Evolutionary conservation across 768 basidiomycete genomes (phyloP).

Genomic region (Russula ochroleuca): DNA sequence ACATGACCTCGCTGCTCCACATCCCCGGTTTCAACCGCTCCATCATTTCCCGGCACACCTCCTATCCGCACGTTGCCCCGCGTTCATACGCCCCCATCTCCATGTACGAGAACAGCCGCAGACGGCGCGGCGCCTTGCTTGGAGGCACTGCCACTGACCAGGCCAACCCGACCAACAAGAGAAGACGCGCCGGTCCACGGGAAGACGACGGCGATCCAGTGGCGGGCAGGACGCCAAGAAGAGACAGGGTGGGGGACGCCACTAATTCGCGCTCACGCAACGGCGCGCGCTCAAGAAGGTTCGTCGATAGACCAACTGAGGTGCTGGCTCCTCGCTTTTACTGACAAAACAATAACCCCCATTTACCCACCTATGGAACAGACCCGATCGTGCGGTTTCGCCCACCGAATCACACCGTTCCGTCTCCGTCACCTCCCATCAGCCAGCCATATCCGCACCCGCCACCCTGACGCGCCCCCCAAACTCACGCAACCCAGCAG

Average conservation of each 20-base stretch:
- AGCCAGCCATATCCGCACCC: conserved; percentile 29
- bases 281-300: conserved; percentile 60
- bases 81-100: conserved; percentile 60
- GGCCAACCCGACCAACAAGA: conserved; percentile 61
- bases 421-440: conserved; percentile 57
- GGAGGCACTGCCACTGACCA: conserved; percentile 44
- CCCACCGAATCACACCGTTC: conserved; percentile 69
- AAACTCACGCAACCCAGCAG: conserved; percentile 40
- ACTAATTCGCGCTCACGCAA: conserved; percentile 46
- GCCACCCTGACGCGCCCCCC: conserved; percentile 28
- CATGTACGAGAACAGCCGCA: conserved; percentile 59
- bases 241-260: conserved; percentile 49
- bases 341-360: not conserved
- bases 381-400: conserved; percentile 60
- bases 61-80: conserved; percentile 71
- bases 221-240: conserved; percentile 56
- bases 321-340: not conserved
- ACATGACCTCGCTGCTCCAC: conserved; percentile 56
- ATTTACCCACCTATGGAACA: conserved; percentile 29
- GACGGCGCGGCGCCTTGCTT: conserved; percentile 52
- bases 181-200: conserved; percentile 42
- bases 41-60: conserved; percentile 56
- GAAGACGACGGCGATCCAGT: conserved; percentile 62
- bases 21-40: conserved; percentile 61
- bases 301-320: conserved; percentile 30